phyloP scores from a whole-genome alignment of 106 monocot genomes.

The Hemerocallis citrina region DNA sequence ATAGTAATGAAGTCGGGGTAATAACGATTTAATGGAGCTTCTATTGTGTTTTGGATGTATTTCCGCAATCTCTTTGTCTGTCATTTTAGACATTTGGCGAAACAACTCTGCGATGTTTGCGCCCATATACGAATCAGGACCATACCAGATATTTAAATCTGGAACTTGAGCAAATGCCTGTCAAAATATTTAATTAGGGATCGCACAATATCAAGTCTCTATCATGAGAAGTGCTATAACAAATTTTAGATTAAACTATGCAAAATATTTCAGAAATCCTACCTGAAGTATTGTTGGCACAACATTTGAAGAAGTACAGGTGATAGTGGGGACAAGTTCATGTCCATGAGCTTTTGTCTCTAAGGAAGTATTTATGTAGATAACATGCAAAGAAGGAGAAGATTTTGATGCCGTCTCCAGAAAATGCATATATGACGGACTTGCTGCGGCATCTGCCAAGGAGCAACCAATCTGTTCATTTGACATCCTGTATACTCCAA shows the following conservation, averaged over 20 bases:
- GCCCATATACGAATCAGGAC: constrained; percentile 99
- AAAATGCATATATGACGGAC: constrained; percentile 63
- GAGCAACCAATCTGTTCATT: constrained; percentile 90
- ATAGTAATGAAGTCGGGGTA: constrained; percentile 70
- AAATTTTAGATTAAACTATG: not conserved
- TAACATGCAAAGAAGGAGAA: constrained; percentile 86
- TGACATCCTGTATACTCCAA: constrained; percentile 96
- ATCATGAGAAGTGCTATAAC: not conserved
- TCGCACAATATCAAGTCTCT: not conserved
- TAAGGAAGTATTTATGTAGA: constrained; percentile 96
- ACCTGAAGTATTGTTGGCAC: constrained; percentile 97
- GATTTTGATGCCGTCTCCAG: constrained; percentile 57
- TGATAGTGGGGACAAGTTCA: constrained; percentile 96
- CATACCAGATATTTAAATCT: constrained; percentile 81
- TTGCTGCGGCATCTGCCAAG: constrained; percentile 90
- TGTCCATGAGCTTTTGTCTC: constrained; percentile 93
- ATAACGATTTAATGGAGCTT: constrained; percentile 55
- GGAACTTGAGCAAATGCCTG: constrained; percentile 96
- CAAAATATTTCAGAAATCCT: not conserved
- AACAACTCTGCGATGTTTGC: constrained; percentile 93
- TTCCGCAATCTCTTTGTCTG: constrained; percentile 73
- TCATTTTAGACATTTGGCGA: constrained; percentile 66
- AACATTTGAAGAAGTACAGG: constrained; percentile 99
- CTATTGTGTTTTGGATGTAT: constrained; percentile 83
- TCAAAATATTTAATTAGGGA: not conserved